phyloP scores from a whole-genome alignment of 176 grass and related monocot genomes.

The Dendrocalamus sinicus region DNA sequence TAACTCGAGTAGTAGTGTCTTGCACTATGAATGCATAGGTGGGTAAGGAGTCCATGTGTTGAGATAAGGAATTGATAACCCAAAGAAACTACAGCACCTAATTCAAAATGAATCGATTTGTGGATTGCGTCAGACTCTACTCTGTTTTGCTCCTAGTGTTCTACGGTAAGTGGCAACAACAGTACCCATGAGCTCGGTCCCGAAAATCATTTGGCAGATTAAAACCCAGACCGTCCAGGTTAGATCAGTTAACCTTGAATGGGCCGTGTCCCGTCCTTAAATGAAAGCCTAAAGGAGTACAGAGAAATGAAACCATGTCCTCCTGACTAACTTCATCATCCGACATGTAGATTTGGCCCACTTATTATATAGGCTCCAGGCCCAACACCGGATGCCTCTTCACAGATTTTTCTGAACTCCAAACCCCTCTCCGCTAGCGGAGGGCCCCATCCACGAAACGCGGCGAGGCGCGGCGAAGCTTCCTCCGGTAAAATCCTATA shows the following conservation, averaged over 20 bases:
- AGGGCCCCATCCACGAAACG: not conserved
- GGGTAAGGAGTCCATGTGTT: not conserved
- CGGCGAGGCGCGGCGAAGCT: not conserved
- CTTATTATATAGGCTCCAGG: not conserved
- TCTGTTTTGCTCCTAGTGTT: not conserved
- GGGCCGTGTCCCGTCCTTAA: not conserved
- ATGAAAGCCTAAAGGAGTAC: too few species aligned
- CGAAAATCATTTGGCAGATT: not conserved
- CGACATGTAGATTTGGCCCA: not conserved
- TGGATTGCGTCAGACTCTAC: not conserved
- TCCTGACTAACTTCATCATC: not conserved
- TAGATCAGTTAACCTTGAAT: not conserved
- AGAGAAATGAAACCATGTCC: too few species aligned
- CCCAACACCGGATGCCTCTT: not conserved
- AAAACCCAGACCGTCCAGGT: not conserved
- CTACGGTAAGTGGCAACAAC: not conserved
- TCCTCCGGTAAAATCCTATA: not conserved
- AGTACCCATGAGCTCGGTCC: not conserved
- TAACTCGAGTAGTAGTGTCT: not conserved
- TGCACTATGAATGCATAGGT: not conserved
- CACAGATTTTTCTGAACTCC: not conserved
- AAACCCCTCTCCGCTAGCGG: too few species aligned
- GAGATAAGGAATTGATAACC: not conserved
- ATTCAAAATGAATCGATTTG: not conserved
- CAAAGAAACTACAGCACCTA: not conserved